phyloP scores from a whole-genome alignment of 306 rosid species.

The Cicer judaicum region DNA sequence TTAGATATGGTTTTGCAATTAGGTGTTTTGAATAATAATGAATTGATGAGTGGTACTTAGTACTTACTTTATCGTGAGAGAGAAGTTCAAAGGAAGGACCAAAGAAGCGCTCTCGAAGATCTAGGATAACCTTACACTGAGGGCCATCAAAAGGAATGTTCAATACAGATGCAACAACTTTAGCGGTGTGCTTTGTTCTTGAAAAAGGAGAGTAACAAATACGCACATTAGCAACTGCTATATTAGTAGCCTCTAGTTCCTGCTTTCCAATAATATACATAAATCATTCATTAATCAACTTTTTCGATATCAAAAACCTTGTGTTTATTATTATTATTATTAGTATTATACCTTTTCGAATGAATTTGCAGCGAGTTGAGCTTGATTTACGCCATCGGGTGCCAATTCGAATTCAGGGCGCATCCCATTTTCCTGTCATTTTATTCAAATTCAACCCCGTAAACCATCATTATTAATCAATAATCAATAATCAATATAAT shows the following conservation, averaged over 20 bases:
- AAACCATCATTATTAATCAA: background rate
- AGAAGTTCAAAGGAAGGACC: constrained; percentile 82
- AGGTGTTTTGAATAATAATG: no score
- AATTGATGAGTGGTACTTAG: constrained; percentile 39
- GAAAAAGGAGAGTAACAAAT: constrained; percentile 89
- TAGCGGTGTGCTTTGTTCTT: constrained; percentile 77
- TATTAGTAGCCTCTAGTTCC: constrained; percentile 62
- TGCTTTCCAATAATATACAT: constrained; percentile 30
- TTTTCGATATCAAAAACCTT: no score
- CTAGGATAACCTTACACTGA: constrained; percentile 76
- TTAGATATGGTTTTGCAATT: no score
- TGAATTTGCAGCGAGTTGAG: constrained; percentile 62
- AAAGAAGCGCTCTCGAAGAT: constrained; percentile 81
- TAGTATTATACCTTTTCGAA: constrained; percentile 62
- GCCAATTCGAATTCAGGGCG: constrained; percentile 75
- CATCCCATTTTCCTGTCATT: constrained; percentile 74
- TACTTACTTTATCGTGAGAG: constrained; percentile 92
- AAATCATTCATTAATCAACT: no score
- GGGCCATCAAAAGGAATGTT: constrained; percentile 68
- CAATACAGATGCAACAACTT: constrained; percentile 61
- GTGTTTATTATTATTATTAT: no score
- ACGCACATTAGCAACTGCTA: constrained; percentile 63
- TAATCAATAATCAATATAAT: background rate
- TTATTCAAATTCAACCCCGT: background rate
- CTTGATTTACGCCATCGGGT: constrained; percentile 72